Base-by-base conservation (phyloP, 1,284 basidiomycete genomes). In the Uromyces viciae-fabae region DNA sequence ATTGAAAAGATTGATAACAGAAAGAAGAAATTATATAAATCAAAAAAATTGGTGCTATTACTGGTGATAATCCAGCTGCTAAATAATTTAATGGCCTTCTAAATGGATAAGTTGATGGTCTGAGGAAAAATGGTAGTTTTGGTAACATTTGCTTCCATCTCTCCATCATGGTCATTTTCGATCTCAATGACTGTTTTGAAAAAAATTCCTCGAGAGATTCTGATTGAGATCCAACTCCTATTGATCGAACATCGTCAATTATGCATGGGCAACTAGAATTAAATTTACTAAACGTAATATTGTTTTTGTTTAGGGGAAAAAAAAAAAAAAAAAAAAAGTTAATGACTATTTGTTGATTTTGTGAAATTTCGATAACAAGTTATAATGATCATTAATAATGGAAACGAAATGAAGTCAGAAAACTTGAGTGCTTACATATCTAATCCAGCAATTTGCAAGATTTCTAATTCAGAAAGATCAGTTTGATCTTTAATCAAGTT, bases 81-180 rank as follows among this genome's bases (percentile, higher is more conserved):
- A 77, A 15, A 40, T 77, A 77, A 38, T 77, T 77, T n/a, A 66
- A 66, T 14, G 75, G 75, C 40, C 46, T 33, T 33, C 46, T 42
- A 38, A 68, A 77, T 1, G 75, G 62, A 54, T 77, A 77, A 19
- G 75, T 77, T 11, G 75, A 68, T 33, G 75, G 75, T 43, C 69
- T 77, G 1, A 68, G 38, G 75, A 77, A 77, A 31, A 68, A 77
- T 22, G 75, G 75, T 43, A 68, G 36, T 33, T 68, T 77, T 5
- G 75, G 75, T 52, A 77, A 43, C 7, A 14, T 42, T 40, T 25
- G 7, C 25, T 69, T 69, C 66, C 66, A 69, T 43, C 38, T 69
- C 14, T 11, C 66, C 46, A 49, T 49, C 22, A 11, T 49, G 11
- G 46, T 49, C 36, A 19, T n/a, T 9, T 19, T 69, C 38, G 28